Evolutionary conservation across 108 stramenopile genomes (phyloP).

Genomic region (Aurantiochytrium sp.): DNA sequence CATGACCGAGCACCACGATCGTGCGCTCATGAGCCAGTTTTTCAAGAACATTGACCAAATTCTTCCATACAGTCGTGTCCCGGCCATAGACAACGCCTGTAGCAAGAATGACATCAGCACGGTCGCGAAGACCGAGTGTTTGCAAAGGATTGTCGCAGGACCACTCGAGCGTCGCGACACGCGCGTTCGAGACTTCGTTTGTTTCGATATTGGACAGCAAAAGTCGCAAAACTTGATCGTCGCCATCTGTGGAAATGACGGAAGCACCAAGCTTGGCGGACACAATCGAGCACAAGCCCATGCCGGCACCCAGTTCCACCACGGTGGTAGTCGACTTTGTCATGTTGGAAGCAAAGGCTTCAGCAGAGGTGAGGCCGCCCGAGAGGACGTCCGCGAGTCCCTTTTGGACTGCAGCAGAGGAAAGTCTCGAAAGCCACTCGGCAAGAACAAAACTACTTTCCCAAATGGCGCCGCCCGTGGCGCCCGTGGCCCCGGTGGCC

Average conservation of each 20-base stretch:
- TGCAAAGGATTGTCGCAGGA: background rate
- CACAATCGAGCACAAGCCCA: background rate
- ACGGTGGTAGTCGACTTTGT: background rate
- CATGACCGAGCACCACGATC: background rate
- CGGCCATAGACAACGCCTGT: background rate
- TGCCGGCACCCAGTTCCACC: background rate
- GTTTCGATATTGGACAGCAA: background rate
- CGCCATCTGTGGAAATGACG: background rate
- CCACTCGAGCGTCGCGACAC: background rate
- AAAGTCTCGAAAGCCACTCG: background rate
- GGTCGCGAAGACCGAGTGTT: background rate
- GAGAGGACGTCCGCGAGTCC: too few relatives aligned
- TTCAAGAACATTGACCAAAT: background rate
- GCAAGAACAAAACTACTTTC: background rate
- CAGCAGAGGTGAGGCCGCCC: background rate
- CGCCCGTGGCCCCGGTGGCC: background rate
- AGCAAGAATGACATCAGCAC: background rate
- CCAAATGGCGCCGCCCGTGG: background rate
- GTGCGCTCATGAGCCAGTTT: background rate
- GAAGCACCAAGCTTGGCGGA: background rate
- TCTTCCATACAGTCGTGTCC: background rate
- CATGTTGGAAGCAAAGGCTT: background rate
- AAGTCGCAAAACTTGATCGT: background rate
- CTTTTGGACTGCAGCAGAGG: too few relatives aligned
- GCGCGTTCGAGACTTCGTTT: background rate